Percentiles rank a stretch among this genome's conserved stretches.
Conservation (phyloP, 164 flowering plant genomes). For the Chimonanthus salicifolius region DNA sequence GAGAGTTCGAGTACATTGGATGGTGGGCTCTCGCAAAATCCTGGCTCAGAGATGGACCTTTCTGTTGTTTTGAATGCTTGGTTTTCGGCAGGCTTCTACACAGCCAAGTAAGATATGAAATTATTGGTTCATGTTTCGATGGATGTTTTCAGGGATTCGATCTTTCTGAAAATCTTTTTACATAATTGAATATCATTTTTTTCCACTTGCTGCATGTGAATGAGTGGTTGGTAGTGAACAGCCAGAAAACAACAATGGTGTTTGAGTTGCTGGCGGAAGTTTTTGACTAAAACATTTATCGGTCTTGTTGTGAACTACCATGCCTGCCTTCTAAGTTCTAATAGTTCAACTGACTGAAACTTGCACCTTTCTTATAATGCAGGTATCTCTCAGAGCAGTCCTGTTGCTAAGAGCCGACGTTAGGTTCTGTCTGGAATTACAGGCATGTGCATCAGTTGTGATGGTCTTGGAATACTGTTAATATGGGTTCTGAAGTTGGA, state of each 20-base stretch:
- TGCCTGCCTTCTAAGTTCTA: neutral
- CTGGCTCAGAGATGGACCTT: constrained; percentile 43
- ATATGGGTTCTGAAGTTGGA: neutral
- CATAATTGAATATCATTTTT: neutral
- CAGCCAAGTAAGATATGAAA: constrained; percentile 60
- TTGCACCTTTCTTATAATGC: constrained; percentile 4
- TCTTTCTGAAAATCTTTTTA: neutral
- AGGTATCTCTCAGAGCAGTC: constrained; percentile 54
- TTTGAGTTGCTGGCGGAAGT: neutral
- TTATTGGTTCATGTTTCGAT: neutral
- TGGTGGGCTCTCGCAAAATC: constrained; percentile 15
- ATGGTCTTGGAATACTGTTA: neutral
- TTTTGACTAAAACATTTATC: neutral
- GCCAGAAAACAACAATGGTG: neutral
- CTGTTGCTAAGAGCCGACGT: constrained; percentile 15
- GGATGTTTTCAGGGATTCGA: neutral
- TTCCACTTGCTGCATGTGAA: neutral
- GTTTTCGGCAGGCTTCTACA: constrained; percentile 73
- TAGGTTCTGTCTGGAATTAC: neutral
- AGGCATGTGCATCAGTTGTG: neutral
- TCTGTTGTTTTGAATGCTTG: constrained; percentile 61
- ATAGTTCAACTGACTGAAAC: neutral
- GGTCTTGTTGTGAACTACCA: neutral
- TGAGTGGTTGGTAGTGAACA: neutral
- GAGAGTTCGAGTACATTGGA: neutral